These are phyloP conservation scores for Aspergillus sp. DNA, from an alignment of 2,329 filamentous ascomycete species.

Conservation along the genomic window DNA sequence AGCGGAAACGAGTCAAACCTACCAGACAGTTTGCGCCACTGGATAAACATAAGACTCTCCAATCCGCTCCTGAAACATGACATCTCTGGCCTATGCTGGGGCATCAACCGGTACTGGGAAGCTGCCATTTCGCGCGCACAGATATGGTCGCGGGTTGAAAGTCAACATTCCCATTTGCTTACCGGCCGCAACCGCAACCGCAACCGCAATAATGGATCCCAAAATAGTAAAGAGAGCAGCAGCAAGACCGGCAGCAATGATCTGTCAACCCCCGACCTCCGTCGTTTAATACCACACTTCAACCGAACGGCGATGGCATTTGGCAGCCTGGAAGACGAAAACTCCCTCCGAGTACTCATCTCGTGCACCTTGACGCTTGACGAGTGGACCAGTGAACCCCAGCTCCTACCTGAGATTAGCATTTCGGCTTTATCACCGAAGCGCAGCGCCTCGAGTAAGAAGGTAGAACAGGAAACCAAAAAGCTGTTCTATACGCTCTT, in stretches of 20 bases:
- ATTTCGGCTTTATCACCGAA: constrained; percentile 15
- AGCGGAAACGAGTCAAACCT: constrained; percentile 15
- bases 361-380: constrained; percentile 30
- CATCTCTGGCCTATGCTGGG: constrained; percentile 35
- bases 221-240: constrained; percentile 2
- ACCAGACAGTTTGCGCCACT: constrained; percentile 23
- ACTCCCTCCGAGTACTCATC: constrained; percentile 19
- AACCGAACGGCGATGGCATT: constrained; percentile 30
- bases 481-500: constrained; percentile 22
- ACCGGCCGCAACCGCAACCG: constrained; percentile 1
- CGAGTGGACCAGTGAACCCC: constrained; percentile 35
- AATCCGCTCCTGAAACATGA: constrained; percentile 30
- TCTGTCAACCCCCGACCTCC: constrained; percentile 17
- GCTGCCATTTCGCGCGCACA: constrained; percentile 28
- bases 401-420: constrained; percentile 29
- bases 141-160: constrained; percentile 29
- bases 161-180: constrained; percentile 14
- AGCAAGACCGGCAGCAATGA: constrained; percentile 5
- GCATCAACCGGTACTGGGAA: constrained; percentile 37
- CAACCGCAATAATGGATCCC: background rate
- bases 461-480: constrained; percentile 31
- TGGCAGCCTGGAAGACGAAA: constrained; percentile 7
- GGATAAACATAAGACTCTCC: constrained; percentile 28
- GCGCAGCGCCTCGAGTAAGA: constrained; percentile 11
- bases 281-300: constrained; percentile 27